Evolutionary conservation across 306 rosid species (phyloP), one percentile per base, ranked within the genome.

Genomic region (Prinsepia uniflora): DNA sequence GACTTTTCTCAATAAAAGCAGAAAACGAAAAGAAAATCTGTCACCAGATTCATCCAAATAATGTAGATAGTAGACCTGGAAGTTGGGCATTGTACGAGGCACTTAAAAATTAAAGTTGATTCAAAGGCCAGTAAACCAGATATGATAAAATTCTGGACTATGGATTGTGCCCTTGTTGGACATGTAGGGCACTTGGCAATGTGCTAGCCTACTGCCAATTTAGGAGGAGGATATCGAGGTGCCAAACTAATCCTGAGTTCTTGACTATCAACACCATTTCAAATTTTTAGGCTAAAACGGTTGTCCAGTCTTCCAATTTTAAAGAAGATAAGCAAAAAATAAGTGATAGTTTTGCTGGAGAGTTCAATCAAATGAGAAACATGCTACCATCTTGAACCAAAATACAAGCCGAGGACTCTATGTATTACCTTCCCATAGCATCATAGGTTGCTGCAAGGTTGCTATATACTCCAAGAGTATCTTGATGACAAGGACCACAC

Each of bases 361-460:
- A 42, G 53, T 49, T 55, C 57, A 58, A 24, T 53, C 8, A 40
- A 41, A 58, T 71, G 43, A 55, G 57, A 67, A 42, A 45, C 14
- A 36, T 13, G 68, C 67, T 43, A 43, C 46, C 70, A 43, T 55
- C 43, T 36, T 22, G 70, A 60, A 15, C 34, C 34, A 66, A 59
- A 63, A 63, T 71, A 54, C 22, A 60, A 48, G 40, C 6, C 63
- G 56, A 79, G 68, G 18, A 10, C 74, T 44, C 18, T 58, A 60
- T 9, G 61, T 11, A 60, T 70, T 87, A 95, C 99, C 99, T 95
- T 73, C 99, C 99, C 96, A 89, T 84, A 47, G 99, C 99, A 86
- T 95, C 99, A 79, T 95, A 95, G 71, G 97, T 95, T 77, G 99
- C 99, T 5, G 99, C 99, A 58, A 95, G 99, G 77, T 91, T 95